Base-by-base conservation (phyloP, 805 yeast species). In the Saturnispora besseyi region DNA sequence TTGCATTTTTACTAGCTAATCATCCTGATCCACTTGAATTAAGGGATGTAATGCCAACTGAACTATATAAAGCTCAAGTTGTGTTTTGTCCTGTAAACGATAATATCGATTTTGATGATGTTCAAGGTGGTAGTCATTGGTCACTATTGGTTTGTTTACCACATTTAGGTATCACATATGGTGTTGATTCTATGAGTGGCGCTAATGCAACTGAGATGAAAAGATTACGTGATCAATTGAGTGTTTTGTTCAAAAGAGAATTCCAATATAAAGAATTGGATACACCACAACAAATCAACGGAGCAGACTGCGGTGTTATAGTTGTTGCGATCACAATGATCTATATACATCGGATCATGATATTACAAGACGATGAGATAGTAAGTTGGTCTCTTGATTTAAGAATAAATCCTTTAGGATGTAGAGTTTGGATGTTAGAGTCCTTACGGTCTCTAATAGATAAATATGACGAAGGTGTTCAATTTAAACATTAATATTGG, bases 41-140 rank as follows among this genome's bases (percentile, higher is more conserved):
- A 30, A 63, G 62, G 41, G 72, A 70, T 2, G 78, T 74, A 0
- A 57, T 78, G 28, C 82, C 83, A 0, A 61, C 68, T 0, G 49
- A 45, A 13, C 51, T 78, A 4, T 69, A 68, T 12, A 55, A 64
- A 1, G 66, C 78, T 2, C 64, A 68, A 12, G 77, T 80, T 55
- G 70, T 85, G 1, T 84, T 86, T 54, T 61, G 84, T 37, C 93
- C 91, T 13, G 46, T 48, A 4, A 48, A 48, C 29, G 50, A 48
- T 37, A 48, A 48, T 28, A 22, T 42, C 5, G 50, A 48, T 42
- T 48, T 42, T 36, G 46, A 37, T 24, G 46, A 41, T 34, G 42
- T 24, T 5, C 46, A 48, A 24, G 51, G 51, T 32, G 93, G 91
- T 1, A 80, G 79, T 43, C 93, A 86, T 64, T 85, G 95, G 93